Conservation (phyloP, 1,284 basidiomycete genomes). For the Cryptococcus sp. region DNA sequence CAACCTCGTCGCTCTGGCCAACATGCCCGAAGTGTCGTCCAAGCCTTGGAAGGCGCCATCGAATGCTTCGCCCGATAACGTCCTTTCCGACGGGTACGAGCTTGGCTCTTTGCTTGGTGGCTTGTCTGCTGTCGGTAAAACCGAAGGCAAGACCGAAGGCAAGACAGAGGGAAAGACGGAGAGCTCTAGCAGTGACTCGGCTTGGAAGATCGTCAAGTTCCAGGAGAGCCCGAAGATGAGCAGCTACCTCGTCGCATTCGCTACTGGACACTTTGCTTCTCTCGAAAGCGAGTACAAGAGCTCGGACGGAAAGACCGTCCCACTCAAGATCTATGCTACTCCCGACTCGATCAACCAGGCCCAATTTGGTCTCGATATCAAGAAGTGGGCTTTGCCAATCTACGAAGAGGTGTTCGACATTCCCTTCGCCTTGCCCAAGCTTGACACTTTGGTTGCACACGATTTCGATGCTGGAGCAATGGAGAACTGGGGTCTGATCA, state of each 20-base stretch:
- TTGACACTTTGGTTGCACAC: constrained; percentile 78
- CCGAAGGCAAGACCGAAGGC: constrained; percentile 45
- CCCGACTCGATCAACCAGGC: constrained; percentile 74
- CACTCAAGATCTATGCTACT: constrained; percentile 88
- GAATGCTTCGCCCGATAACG: constrained; percentile 37
- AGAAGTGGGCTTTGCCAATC: constrained; percentile 79
- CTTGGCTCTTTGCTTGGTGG: constrained; percentile 48
- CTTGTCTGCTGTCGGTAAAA: constrained; percentile 40
- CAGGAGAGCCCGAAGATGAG: constrained; percentile 79
- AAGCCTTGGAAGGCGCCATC: constrained; percentile 49
- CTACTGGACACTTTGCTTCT: constrained; percentile 78
- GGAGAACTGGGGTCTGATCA: constrained; percentile 97
- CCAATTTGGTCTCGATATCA: constrained; percentile 79
- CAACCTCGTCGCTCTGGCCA: constrained; percentile 68
- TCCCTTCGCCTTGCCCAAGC: constrained; percentile 88
- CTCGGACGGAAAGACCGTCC: constrained; percentile 78
- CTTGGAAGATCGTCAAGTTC: constrained; percentile 80
- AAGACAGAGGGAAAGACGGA: constrained; percentile 55
- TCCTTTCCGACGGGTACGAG: constrained; percentile 46
- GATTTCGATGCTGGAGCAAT: constrained; percentile 93
- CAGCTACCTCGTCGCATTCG: constrained; percentile 88
- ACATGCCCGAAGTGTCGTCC: constrained; percentile 76
- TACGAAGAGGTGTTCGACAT: constrained; percentile 92
- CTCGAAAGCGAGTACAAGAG: constrained; percentile 76
- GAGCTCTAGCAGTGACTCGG: constrained; percentile 25